Evolutionary conservation across 352 stramenopile genomes (phyloP), one percentile per base, ranked within the genome.

Genomic region (Globisporangium paddicum): DNA sequence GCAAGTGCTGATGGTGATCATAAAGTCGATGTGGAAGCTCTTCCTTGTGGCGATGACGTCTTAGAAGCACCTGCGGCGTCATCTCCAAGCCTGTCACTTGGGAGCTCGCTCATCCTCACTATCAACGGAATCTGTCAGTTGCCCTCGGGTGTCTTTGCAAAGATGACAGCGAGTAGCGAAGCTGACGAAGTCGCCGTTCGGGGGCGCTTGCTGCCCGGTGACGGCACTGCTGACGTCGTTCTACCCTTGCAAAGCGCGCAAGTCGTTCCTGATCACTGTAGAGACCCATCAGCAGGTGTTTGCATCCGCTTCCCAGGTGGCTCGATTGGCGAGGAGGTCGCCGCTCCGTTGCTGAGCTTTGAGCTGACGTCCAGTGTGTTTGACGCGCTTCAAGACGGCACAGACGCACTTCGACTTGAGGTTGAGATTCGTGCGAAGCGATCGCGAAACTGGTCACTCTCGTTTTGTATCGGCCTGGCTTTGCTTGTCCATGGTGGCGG

Each of bases 391-490:
- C 59, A 54, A 30, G 5, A 14, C 26, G 32, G 45, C 14, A 56
- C 41, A 0, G 51, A 56, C 13, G 45, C 52, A 0, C 45, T 65
- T 9, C 59, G 51, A n/a, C 2, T 65, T 9, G 30, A 65, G 1
- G 42, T 56, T 19, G 50, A 65, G 25, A 38, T 65, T 13, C 51
- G 50, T 19, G n/a, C 21, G 4, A 60, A 51, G 32, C 50, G 59
- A 26, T 60, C 18, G 44, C 59, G 51, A 30, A 34, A 55, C 2
- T 60, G 41, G 41, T 55, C 46, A 5, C 44, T 60, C 10, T 54
- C 59, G 13, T 42, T 59, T 23, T 60, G 59, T 18, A 25, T 56
- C 32, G 52, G 45, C 1, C 26, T 65, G 3, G 44, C 34, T 10
- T 32, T 26, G 2, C 32, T 60, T 16, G 2, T 52, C 26, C 7